phyloP scores from a whole-genome alignment of 2,329 filamentous ascomycete species.

The Aspergillus udagawae region DNA sequence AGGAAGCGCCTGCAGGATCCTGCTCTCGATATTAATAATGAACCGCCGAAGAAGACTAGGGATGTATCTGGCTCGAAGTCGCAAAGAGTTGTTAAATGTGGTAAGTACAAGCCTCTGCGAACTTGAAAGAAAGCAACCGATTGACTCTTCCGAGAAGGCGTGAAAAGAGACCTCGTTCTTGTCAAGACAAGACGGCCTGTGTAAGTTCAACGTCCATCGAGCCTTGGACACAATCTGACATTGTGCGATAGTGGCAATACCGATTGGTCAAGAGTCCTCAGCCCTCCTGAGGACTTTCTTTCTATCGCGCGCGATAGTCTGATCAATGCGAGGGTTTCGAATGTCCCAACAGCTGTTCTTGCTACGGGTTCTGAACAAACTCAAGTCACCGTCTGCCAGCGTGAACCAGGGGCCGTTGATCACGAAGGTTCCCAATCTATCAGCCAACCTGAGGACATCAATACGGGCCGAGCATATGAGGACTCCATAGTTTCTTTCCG shows the following conservation, averaged over 20 bases:
- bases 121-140: neutral
- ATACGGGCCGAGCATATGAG: neutral
- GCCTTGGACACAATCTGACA: neutral
- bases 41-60: neutral
- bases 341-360: neutral
- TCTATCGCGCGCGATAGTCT: constrained; percentile 9
- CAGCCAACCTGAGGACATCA: neutral
- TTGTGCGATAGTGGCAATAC: neutral
- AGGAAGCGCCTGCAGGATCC: constrained; percentile 13
- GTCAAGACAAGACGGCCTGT: constrained; percentile 15
- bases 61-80: neutral
- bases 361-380: constrained; percentile 3
- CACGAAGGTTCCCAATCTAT: neutral
- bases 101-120: constrained; percentile 1
- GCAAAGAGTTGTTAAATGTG: constrained; percentile 1
- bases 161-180: neutral
- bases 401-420: neutral
- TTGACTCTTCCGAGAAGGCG: neutral
- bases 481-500: neutral
- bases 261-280: constrained; percentile 9
- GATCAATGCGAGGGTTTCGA: constrained; percentile 1
- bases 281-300: constrained; percentile 15
- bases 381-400: neutral
- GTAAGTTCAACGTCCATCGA: constrained; percentile 9
- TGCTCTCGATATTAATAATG: constrained; percentile 16